These are phyloP conservation scores for Rosa chinensis DNA, from an alignment of 306 rosid genomes.

Conservation along the genomic window DNA sequence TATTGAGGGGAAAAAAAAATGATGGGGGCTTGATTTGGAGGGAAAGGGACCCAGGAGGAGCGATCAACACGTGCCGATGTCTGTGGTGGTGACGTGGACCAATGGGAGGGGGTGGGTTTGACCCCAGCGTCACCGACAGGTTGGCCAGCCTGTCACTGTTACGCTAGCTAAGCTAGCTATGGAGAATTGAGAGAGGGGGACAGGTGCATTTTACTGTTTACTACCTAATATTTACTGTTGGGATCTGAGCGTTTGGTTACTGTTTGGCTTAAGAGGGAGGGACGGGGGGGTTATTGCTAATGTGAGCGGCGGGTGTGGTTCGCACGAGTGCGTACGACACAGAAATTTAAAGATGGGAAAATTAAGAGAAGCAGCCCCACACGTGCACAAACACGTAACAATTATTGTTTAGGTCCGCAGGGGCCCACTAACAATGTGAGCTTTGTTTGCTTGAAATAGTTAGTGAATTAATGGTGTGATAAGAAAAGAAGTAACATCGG, in stretches of 20 bases:
- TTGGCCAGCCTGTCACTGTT: conserved; percentile 51
- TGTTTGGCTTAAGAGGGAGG: background rate
- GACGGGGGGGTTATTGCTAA: background rate
- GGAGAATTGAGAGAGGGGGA: background rate
- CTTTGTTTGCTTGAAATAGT: no score
- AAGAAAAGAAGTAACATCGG: no score
- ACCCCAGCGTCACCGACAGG: conserved; percentile 60
- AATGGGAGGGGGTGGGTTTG: conserved; percentile 41
- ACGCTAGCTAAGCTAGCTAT: conserved; percentile 18
- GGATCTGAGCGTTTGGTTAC: background rate
- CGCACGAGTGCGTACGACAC: background rate
- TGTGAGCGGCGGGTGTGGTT: background rate
- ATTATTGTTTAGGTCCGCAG: conserved; percentile 39
- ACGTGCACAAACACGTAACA: conserved; percentile 79
- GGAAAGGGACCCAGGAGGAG: conserved; percentile 43
- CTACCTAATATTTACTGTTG: conserved; percentile 13
- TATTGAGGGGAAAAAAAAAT: conserved; percentile 1
- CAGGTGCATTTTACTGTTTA: background rate
- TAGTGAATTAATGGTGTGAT: no score
- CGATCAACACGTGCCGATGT: conserved; percentile 79
- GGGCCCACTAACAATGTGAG: conserved; percentile 19
- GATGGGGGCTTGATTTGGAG: conserved; percentile 33
- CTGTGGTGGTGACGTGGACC: conserved; percentile 57
- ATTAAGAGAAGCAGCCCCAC: conserved; percentile 48
- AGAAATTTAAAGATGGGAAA: background rate